Evolutionary conservation across 1,284 basidiomycete genomes (phyloP), one percentile per base, ranked within the genome.

Genomic region (Mycena sp.): DNA sequence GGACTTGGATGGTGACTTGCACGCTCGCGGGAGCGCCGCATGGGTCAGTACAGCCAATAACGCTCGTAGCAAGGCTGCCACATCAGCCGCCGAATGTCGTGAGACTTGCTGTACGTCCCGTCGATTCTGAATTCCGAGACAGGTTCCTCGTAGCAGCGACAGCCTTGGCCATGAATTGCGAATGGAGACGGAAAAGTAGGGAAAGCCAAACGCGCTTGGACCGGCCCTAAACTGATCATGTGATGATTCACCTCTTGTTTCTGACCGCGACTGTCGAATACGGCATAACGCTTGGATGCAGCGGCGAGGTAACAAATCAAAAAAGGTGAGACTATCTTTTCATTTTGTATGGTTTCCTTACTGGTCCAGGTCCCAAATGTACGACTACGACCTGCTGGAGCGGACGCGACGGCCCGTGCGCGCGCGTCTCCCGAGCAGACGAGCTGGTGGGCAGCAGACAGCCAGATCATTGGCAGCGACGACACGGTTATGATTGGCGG

Each of bases 321-420:
- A 75, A 72, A 82, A 80, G 73, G 81, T 80, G 14, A 5, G 20
- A n/a, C 1, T 46, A 8, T 16, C 22, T 22, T 54, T 44, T 38
- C 22, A 54, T 30, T 8, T 9, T 8, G 48, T 20, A 20, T 13
- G 30, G 30, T 34, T 34, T 14, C 16, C 37, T 66, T 13, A 56
- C 34, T 10, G 20, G 82, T 25, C 30, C 71, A 93, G 92, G 91
- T 94, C 9, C 92, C 93, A 2, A 91, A 91, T 81, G 93, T 94
- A 70, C 93, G 91, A 74, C 86, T 94, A 72, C 88, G 91, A 22
- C 91, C 93, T 8, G 87, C 89, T n/a, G 85, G 84, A 54, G 80
- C 79, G 65, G 80, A 81, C 72, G 82, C 80, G 70, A 73, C 76
- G 50, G 74, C 79, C 67, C 75, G 81, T 62, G 72, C 72, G 78